phyloP scores from a whole-genome alignment of 768 basidiomycete species.

The Leccinellum rugosiceps region DNA sequence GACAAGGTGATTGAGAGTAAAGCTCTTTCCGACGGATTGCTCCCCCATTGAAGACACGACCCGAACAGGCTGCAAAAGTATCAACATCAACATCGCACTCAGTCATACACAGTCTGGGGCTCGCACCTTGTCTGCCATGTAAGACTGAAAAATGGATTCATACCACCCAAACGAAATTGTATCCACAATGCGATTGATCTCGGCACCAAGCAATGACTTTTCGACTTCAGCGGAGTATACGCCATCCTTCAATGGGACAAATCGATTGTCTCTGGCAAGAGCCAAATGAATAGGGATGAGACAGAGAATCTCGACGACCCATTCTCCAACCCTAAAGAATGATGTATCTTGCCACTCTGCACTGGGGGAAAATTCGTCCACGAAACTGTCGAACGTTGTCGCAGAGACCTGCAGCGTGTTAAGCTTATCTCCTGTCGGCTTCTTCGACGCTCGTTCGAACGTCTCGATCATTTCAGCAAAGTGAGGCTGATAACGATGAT shows the following conservation, averaged over 20 bases:
- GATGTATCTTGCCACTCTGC: slow-evolving; percentile 31
- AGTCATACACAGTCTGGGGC: background rate
- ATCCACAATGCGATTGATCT: slow-evolving; percentile 54
- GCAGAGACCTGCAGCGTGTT: slow-evolving; percentile 35
- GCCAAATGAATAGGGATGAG: slow-evolving; percentile 66
- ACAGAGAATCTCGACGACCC: slow-evolving; percentile 59
- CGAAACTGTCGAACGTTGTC: slow-evolving; percentile 26
- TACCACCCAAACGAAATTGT: slow-evolving; percentile 63
- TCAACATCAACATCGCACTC: background rate
- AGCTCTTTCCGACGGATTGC: slow-evolving; percentile 64
- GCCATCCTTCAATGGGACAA: slow-evolving; percentile 58
- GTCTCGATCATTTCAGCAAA: slow-evolving; percentile 42
- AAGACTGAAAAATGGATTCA: slow-evolving; percentile 60
- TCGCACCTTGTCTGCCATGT: slow-evolving; percentile 52
- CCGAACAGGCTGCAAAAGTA: slow-evolving; percentile 46
- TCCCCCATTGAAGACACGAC: slow-evolving; percentile 70
- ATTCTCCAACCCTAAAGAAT: slow-evolving; percentile 48
- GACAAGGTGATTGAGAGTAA: slow-evolving; percentile 54
- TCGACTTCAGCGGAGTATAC: slow-evolving; percentile 49
- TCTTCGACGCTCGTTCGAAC: slow-evolving; percentile 50
- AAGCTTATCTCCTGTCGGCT: slow-evolving; percentile 47
- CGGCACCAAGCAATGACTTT: slow-evolving; percentile 53
- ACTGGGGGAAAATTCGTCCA: background rate
- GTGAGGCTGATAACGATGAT: slow-evolving; percentile 36
- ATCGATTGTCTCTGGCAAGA: slow-evolving; percentile 56